Conservation (phyloP, 495 filamentous ascomycete genomes). For the Thozetella sp. region DNA sequence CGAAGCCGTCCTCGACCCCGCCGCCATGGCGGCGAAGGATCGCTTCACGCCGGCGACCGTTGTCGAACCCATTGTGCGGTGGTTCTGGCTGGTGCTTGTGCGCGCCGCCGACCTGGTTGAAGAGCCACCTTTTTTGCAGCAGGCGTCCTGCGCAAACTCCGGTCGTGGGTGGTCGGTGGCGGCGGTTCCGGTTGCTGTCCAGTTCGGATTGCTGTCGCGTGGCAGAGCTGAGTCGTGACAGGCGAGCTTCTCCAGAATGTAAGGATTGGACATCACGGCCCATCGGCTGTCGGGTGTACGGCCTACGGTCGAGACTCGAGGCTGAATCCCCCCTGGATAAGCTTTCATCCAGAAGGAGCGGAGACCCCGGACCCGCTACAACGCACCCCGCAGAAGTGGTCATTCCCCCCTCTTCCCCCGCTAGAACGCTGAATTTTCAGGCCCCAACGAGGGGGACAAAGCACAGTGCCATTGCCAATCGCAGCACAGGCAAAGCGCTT, state of each 20-base stretch:
- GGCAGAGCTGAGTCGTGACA: too few species aligned
- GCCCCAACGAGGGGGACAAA: too few species aligned
- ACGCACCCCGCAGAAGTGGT: too few species aligned
- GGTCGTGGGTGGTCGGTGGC: too few species aligned
- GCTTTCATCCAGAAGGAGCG: slow-evolving; percentile 5
- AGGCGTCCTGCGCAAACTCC: too few species aligned
- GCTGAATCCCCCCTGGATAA: slow-evolving; percentile 6
- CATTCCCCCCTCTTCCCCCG: neutral
- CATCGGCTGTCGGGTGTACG: too few species aligned
- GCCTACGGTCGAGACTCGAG: too few species aligned
- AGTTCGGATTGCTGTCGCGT: too few species aligned
- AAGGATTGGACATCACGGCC: too few species aligned
- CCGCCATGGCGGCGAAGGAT: slow-evolving; percentile 19
- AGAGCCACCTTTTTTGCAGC: neutral
- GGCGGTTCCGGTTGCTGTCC: too few species aligned
- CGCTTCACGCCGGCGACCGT: slow-evolving; percentile 20
- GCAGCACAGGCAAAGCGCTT: neutral
- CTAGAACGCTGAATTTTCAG: neutral
- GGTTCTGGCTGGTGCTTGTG: neutral
- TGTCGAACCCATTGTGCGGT: slow-evolving; percentile 12
- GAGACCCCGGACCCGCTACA: slow-evolving; percentile 2
- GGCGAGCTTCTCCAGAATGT: too few species aligned
- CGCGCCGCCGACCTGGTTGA: neutral
- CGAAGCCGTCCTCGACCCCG: slow-evolving; percentile 5
- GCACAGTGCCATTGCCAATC: neutral